Evolutionary conservation across 2,329 filamentous ascomycete species (phyloP).

Genomic region (Alternaria sp.): DNA sequence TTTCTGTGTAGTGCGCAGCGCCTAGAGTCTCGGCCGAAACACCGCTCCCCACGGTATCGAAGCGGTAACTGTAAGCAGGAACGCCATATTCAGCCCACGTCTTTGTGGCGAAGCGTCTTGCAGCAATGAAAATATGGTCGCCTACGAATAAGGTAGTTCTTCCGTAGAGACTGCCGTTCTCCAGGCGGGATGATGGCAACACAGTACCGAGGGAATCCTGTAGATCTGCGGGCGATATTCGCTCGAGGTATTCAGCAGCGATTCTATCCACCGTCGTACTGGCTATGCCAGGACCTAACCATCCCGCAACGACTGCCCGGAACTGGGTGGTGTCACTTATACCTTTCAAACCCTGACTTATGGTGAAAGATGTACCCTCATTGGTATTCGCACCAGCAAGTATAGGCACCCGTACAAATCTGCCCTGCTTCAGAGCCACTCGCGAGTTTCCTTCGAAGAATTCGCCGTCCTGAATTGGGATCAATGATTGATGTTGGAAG

Average conservation of each 20-base stretch:
- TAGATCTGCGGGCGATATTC: not conserved
- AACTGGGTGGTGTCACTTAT: not conserved
- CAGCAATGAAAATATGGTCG: not conserved
- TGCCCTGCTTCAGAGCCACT: conserved; percentile 45
- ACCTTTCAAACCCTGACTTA: not conserved
- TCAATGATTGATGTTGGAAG: not conserved
- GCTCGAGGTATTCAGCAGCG: not conserved
- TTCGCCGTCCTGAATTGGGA: not conserved
- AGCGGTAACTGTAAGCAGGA: not conserved
- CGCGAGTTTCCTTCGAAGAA: conserved; percentile 27
- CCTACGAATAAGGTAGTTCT: not conserved
- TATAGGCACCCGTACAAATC: conserved; percentile 66
- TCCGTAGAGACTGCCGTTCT: not conserved
- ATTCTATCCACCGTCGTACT: not conserved
- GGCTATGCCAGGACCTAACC: not conserved
- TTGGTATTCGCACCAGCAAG: conserved; percentile 67
- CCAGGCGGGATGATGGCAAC: not conserved
- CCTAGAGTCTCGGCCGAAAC: not conserved
- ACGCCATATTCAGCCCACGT: not conserved
- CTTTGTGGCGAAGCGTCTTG: not conserved
- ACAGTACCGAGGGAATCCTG: not conserved
- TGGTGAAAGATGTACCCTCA: conserved; percentile 54
- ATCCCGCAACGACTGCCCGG: not conserved
- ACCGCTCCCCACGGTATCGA: not conserved
- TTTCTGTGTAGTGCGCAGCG: not conserved